Base-by-base conservation (phyloP, 2,329 filamentous ascomycete species). In the Curvularia verruculosa region DNA sequence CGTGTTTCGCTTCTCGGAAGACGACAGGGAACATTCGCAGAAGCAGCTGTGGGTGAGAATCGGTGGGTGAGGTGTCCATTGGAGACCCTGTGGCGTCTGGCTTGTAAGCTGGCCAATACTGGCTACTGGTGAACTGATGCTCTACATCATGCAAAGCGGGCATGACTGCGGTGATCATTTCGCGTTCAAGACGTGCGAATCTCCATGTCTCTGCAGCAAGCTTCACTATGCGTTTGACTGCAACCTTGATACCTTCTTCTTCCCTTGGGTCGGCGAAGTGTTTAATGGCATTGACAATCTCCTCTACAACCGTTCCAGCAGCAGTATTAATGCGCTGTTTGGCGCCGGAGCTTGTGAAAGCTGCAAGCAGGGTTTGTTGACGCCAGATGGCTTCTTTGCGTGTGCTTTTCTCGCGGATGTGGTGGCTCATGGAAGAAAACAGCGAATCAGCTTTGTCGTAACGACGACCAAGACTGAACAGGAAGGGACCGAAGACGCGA, bases 121-220 rank as follows among this genome's bases (percentile, higher is more conserved):
- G 68, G 31, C 60, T 63, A 26, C 69, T 60, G 9, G 64, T 69
- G 44, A 74, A 74, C 23, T 71, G 67, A 26, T 76, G 70, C 24
- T 72, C 68, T 48, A 72, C 66, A 19, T 73, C 71, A 9, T 72
- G 63, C 3, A 74, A 48, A 23, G 72, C 65, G 37, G 82, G 82
- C 74, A 85, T 81, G 1, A 74, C 77, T 3, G 83, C 83, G 10
- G 79, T 75, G 47, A 86, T 82, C 61, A 84, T 78, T 64, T 85
- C 83, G 18, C 83, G 78, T 67, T 85, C 84, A 29, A 86, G 79
- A 9, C 84, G 80, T 5, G 83, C 84, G 65, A 83, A 82, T 19
- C 84, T 77, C 84, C 84, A 86, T 7, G 83, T 85, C 68, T 85
- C 82, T 1, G 83, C 83, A 2, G 84, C 84, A 19, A 84, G 76